A percentile compares a stretch with the other conserved stretches of the same genome.
Evolutionary conservation across 2,329 filamentous ascomycete genomes (phyloP).

Genomic region (Cordyceps tenuipes): DNA sequence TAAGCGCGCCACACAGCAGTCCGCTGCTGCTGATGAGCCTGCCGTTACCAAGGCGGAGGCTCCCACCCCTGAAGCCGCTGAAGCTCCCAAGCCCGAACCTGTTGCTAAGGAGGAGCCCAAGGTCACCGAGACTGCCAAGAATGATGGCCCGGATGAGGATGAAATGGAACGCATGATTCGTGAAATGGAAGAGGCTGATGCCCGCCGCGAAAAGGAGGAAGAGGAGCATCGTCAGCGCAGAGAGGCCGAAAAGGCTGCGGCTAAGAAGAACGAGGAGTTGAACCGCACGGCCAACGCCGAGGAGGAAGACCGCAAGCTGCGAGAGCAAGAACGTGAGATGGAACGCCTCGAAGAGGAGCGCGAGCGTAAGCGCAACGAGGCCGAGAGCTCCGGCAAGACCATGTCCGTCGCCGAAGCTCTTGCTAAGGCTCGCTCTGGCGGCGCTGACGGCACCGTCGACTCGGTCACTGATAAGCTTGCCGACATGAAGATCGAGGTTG

Average conservation of each 20-base stretch:
- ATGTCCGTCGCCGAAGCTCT: slow-evolving; percentile 45
- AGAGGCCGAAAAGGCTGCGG: slow-evolving; percentile 36
- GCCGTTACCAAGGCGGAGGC: slow-evolving; percentile 21
- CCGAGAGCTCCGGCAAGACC: slow-evolving; percentile 41
- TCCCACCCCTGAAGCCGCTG: slow-evolving; percentile 23
- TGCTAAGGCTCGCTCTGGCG: slow-evolving; percentile 29
- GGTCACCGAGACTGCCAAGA: slow-evolving; percentile 22
- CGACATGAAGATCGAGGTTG: slow-evolving; percentile 39
- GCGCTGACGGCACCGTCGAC: slow-evolving; percentile 32
- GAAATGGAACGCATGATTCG: slow-evolving; percentile 52
- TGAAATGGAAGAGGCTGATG: slow-evolving; percentile 53
- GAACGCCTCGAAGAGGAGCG: slow-evolving; percentile 65
- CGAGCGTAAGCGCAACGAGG: slow-evolving; percentile 45
- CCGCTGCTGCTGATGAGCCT: slow-evolving; percentile 22
- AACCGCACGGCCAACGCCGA: slow-evolving; percentile 38
- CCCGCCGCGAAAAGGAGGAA: slow-evolving; percentile 40
- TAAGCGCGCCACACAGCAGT: slow-evolving; percentile 45
- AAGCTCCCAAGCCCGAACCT: slow-evolving; percentile 25
- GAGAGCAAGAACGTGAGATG: slow-evolving; percentile 65
- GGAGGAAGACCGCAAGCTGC: slow-evolving; percentile 57
- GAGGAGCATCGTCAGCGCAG: slow-evolving; percentile 38
- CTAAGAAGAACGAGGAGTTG: slow-evolving; percentile 43
- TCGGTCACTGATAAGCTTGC: slow-evolving; percentile 42
- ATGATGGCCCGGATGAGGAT: slow-evolving; percentile 40
- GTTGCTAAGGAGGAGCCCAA: slow-evolving; percentile 26